Percentiles rank a stretch among this genome's conserved stretches.
Evolutionary conservation across 2,329 filamentous ascomycete species (phyloP).

Genomic region (Neonectria coccinea): DNA sequence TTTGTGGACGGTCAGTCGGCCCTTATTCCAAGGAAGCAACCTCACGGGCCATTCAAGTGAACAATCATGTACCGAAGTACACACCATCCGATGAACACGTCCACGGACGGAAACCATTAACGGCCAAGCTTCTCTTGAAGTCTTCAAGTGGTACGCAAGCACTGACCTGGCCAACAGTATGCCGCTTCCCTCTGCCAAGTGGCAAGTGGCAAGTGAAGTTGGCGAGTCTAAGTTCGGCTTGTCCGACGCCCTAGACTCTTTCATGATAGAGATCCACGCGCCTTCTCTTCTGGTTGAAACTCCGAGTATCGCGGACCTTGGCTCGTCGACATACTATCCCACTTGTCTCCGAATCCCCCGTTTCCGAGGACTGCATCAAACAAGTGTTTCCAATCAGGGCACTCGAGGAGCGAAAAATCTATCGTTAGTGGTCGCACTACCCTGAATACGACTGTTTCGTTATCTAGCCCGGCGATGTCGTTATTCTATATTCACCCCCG

Average conservation of each 20-base stretch:
- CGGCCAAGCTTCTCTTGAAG: not conserved
- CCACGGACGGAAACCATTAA: not conserved
- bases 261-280: not conserved
- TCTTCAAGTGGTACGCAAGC: not conserved
- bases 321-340: slow-evolving; percentile 1
- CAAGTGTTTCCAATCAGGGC: slow-evolving; percentile 8
- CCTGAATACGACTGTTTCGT: slow-evolving; percentile 7
- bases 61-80: not conserved
- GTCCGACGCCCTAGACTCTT: not conserved
- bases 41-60: not conserved
- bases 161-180: not conserved
- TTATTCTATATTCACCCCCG: slow-evolving; percentile 13
- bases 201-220: not conserved
- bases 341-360: slow-evolving; percentile 7
- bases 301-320: not conserved
- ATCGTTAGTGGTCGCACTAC: not conserved
- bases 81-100: not conserved
- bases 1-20: not conserved
- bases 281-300: not conserved
- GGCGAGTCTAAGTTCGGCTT: not conserved
- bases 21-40: not conserved
- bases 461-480: slow-evolving; percentile 17
- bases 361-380: not conserved
- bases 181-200: not conserved
- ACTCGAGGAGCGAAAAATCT: not conserved